Percentiles rank a stretch among this genome's conserved stretches.
These are phyloP conservation scores for Globisporangium alternatum DNA, from an alignment of 352 stramenopile species.

Conservation along the genomic window DNA sequence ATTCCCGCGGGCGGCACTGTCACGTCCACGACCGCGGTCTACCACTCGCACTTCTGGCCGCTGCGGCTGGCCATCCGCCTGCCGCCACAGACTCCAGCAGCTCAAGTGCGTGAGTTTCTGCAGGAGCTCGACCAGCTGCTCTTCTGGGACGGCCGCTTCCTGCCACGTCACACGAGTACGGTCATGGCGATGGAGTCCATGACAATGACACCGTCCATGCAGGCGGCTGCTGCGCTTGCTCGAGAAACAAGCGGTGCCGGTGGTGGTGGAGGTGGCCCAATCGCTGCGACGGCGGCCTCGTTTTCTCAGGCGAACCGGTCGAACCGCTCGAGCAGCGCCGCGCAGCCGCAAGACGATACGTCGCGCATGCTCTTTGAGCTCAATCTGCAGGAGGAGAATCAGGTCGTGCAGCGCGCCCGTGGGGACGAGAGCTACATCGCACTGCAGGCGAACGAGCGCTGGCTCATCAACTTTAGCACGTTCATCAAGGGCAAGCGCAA, in stretches of 20 bases:
- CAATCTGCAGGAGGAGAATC: constrained; percentile 45
- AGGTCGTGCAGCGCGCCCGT: constrained; percentile 43
- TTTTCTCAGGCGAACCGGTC: constrained; percentile 9
- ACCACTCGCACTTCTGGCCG: constrained; percentile 49
- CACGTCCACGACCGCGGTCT: constrained; percentile 49
- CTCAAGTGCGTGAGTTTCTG: constrained; percentile 49
- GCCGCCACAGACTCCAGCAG: constrained; percentile 27
- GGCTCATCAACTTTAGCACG: constrained; percentile 54
- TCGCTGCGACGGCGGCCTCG: background rate
- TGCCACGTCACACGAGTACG: constrained; percentile 3
- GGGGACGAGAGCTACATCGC: constrained; percentile 52
- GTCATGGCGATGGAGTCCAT: constrained; percentile 11
- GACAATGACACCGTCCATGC: background rate
- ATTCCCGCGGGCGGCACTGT: constrained; percentile 58
- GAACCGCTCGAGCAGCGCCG: constrained; percentile 12
- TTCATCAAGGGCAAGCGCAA: constrained; percentile 52
- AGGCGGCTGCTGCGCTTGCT: no score
- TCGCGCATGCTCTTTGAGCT: constrained; percentile 39
- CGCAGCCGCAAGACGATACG: constrained; percentile 11
- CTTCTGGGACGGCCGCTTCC: constrained; percentile 30
- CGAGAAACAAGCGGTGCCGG: background rate
- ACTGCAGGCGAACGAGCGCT: constrained; percentile 40
- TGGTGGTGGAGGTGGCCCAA: background rate
- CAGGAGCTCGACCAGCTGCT: constrained; percentile 65
- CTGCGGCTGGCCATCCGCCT: constrained; percentile 50